These are phyloP conservation scores for Trichopus zeylanicus DNA, from an alignment of 116 monocot genomes.

Conservation along the genomic window DNA sequence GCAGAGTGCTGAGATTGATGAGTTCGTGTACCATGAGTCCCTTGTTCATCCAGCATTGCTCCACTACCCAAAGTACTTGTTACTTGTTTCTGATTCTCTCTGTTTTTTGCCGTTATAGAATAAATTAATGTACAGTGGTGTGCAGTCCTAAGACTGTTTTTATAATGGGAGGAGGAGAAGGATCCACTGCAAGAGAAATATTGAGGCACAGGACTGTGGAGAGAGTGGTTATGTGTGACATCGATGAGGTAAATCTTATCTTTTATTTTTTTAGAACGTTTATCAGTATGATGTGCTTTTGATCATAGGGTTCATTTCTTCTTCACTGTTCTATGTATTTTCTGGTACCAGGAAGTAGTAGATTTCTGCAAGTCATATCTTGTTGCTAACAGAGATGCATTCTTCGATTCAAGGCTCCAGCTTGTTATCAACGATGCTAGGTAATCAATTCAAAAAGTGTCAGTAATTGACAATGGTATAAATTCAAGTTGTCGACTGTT, in stretches of 20 bases:
- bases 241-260: conserved; percentile 89
- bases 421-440: conserved; percentile 73
- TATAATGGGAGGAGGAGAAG: conserved; percentile 79
- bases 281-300: background rate
- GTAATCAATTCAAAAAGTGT: conserved; percentile 10
- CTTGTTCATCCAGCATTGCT: conserved; percentile 63
- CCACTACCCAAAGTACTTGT: conserved; percentile 46
- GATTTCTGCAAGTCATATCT: conserved; percentile 62
- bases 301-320: background rate
- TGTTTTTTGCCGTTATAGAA: background rate
- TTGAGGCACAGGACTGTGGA: conserved; percentile 50
- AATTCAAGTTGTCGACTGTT: background rate
- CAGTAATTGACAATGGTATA: background rate
- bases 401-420: conserved; percentile 38
- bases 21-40: conserved; percentile 77
- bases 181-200: conserved; percentile 71
- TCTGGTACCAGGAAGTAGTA: conserved; percentile 69
- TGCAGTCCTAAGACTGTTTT: conserved; percentile 51
- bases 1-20: conserved; percentile 72
- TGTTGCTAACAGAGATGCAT: conserved; percentile 42
- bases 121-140: background rate
- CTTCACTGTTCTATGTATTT: background rate
- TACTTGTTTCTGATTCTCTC: background rate
- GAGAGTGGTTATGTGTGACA: conserved; percentile 77
- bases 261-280: too few species aligned